Evolutionary conservation across 805 yeast genomes (phyloP).

Genomic region (Saccharomycopsis sp.): DNA sequence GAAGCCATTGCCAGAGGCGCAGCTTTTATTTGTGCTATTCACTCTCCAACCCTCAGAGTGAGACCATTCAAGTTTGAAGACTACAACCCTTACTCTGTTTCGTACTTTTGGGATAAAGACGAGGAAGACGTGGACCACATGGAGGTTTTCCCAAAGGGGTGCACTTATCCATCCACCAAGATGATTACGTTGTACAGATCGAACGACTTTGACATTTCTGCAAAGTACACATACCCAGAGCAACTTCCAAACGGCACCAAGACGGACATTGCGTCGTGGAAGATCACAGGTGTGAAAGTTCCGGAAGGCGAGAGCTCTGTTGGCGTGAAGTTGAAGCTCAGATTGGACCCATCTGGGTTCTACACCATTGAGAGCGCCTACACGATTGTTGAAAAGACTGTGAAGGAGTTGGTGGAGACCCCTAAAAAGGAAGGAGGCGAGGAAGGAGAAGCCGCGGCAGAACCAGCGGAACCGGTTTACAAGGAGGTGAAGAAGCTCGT

Average conservation of each 20-base stretch:
- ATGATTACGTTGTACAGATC: constrained; percentile 88
- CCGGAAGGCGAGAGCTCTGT: constrained; percentile 67
- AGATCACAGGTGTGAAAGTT: constrained; percentile 74
- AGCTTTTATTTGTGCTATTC: constrained; percentile 97
- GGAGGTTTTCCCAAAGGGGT: constrained; percentile 96
- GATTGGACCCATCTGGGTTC: constrained; percentile 96
- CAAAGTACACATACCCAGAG: constrained; percentile 69
- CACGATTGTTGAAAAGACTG: constrained; percentile 84
- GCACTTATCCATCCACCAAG: constrained; percentile 89
- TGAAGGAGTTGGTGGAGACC: constrained; percentile 65
- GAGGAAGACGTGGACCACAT: constrained; percentile 84
- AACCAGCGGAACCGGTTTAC: constrained; percentile 76
- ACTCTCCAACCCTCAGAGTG: constrained; percentile 97
- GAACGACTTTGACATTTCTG: constrained; percentile 78
- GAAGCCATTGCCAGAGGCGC: constrained; percentile 99
- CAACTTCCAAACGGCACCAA: constrained; percentile 63
- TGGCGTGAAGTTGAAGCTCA: constrained; percentile 85
- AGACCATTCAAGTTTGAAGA: constrained; percentile 99
- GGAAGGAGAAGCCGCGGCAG: constrained; percentile 35
- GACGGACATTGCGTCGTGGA: constrained; percentile 73
- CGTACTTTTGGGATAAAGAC: constrained; percentile 91
- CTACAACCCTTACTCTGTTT: constrained; percentile 81
- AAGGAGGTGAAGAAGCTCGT: constrained; percentile 87
- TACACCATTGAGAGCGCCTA: constrained; percentile 90
- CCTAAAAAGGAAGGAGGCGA: constrained; percentile 24